Conservation (phyloP, 2,329 filamentous ascomycete genomes). For the Monosporascus sp. region DNA sequence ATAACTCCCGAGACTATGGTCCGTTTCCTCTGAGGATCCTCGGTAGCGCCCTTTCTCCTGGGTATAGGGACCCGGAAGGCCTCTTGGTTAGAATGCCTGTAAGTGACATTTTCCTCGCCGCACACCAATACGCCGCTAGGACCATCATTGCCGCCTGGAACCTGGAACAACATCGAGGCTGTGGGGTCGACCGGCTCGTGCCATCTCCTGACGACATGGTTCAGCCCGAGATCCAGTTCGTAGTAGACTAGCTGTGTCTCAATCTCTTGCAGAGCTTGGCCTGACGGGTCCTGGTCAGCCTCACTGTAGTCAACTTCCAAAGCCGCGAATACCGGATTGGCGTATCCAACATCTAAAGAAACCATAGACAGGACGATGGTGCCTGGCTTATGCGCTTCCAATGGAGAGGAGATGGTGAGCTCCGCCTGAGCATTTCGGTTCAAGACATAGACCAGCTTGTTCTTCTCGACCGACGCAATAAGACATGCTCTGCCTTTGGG, state of each 20-base stretch:
- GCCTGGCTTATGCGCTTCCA: conserved; percentile 92
- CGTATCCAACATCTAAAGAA: conserved; percentile 90
- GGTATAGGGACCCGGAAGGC: conserved; percentile 87
- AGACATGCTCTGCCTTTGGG: conserved; percentile 94
- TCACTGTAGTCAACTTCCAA: conserved; percentile 92
- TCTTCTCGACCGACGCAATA: conserved; percentile 94
- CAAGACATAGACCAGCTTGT: conserved; percentile 97
- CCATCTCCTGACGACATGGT: conserved; percentile 97
- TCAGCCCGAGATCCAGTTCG: conserved; percentile 91
- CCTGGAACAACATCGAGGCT: conserved; percentile 86
- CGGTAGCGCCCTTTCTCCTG: conserved; percentile 76
- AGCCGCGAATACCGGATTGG: conserved; percentile 93
- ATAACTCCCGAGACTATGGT: conserved; percentile 88
- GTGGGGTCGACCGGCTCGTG: conserved; percentile 88
- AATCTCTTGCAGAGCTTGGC: conserved; percentile 71
- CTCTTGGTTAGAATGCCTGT: conserved; percentile 93
- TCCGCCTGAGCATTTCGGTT: conserved; percentile 93
- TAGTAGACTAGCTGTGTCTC: conserved; percentile 96
- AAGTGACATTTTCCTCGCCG: conserved; percentile 89
- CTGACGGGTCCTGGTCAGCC: conserved; percentile 84
- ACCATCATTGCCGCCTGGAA: conserved; percentile 88
- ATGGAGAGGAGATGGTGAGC: conserved; percentile 91
- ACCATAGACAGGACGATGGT: conserved; percentile 85
- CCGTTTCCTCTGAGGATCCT: conserved; percentile 88
- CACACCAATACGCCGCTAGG: conserved; percentile 95